Conservation (phyloP, 2,329 filamentous ascomycete genomes). For the Pseudocercospora crystallina region DNA sequence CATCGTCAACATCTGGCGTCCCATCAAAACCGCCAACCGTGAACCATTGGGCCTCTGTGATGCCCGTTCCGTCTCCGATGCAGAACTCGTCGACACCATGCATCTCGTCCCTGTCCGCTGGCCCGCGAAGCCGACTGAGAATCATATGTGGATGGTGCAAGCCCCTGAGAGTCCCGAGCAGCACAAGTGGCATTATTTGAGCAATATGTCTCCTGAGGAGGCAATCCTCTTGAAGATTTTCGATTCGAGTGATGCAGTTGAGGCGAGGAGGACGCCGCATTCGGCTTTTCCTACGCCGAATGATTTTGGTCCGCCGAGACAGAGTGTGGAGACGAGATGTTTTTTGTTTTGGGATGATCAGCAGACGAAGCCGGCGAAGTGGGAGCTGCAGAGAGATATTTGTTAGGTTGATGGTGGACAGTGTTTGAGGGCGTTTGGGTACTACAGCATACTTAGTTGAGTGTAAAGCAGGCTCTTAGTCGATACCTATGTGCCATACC, state of each 20-base stretch:
- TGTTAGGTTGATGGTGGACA: too few relatives aligned
- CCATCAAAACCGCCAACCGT: conserved; percentile 3
- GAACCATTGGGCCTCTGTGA: conserved; percentile 11
- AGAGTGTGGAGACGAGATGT: conserved; percentile 8
- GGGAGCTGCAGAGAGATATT: too few relatives aligned
- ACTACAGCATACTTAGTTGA: too few relatives aligned
- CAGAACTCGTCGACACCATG: conserved; percentile 11
- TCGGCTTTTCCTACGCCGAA: conserved; percentile 6
- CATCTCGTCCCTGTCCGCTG: conserved; percentile 10
- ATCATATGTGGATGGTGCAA: conserved; percentile 7
- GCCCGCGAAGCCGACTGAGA: conserved; percentile 1
- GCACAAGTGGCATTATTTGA: conserved; percentile 13
- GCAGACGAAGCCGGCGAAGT: not conserved
- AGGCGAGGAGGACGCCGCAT: conserved; percentile 6
- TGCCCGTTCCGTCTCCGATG: conserved; percentile 6
- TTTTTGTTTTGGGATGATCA: conserved; percentile 13
- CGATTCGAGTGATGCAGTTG: conserved; percentile 6
- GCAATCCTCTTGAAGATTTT: conserved; percentile 8
- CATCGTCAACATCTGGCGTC: conserved; percentile 16
- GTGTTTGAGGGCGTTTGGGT: too few relatives aligned
- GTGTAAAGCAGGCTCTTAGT: too few relatives aligned
- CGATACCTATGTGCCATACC: too few relatives aligned
- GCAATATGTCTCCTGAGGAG: conserved; percentile 7
- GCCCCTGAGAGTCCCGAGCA: not conserved
- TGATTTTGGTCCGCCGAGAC: conserved; percentile 8